Base-by-base conservation (phyloP, 2,329 filamentous ascomycete species). In the Gnomoniopsis smithogilvyi region DNA sequence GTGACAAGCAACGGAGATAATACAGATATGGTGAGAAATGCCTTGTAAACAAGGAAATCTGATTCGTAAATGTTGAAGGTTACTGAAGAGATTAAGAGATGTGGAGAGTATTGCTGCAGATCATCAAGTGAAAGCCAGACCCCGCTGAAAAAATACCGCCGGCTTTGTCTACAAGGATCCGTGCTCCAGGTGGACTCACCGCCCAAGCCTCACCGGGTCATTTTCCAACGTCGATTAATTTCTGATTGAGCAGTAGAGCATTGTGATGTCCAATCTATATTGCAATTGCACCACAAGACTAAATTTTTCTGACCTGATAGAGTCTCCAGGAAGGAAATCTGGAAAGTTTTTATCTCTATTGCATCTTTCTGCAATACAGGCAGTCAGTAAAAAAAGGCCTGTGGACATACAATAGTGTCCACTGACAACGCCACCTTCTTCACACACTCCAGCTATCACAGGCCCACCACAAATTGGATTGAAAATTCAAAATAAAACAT, bases 131-230 rank as follows among this genome's bases (percentile, higher is more conserved):
- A 45, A 41, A 26, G 24, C 51, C 15, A 52, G 22, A 41, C 52
- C 43, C 52, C 52, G 52, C 52, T 24, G 52, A 54, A 54, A 52
- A 54, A 48, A 36, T 54, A 47, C 52, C 47, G 52, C 52, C 52
- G 51, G 8, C 22, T 54, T 11, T 34, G 2, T 21, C n/a, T 14
- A 38, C 52, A 54, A 30, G 52, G 52, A 30, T 24, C 45, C 17
- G 21, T 45, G 19, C 10, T 26, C 14, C n/a, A 38, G 19, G 47
- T 8, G n/a, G 4, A 2, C 33, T 48, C 52, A 54, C 52, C 52
- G 52, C 52, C 41, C 33, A 4, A n/a, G 14, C n/a, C 26, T 14
- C 15, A n/a, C 3, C 17, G 30, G 21, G 17, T 7, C 14, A 14
- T 26, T 17, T 8, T 8, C 41, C n/a, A 41, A 6, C 41, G 24